Percentiles rank a stretch among this genome's conserved stretches.
phyloP scores from a whole-genome alignment of 202 grass and related monocot genomes.

The Setaria viridis region DNA sequence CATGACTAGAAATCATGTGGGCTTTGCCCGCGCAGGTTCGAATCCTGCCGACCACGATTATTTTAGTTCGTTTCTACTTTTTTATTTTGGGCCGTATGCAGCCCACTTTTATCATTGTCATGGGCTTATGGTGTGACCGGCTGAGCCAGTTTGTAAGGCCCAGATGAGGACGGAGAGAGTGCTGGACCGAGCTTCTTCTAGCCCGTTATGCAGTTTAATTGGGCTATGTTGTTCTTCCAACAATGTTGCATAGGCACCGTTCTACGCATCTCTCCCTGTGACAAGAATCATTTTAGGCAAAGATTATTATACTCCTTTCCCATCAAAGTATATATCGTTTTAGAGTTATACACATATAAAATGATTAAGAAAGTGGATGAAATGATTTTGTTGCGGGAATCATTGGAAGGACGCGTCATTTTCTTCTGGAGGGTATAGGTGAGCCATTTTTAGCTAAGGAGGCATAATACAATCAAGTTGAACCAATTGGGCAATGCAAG shows the following conservation, averaged over 20 bases:
- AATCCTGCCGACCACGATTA: conserved; percentile 88
- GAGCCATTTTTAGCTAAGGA: too few species aligned
- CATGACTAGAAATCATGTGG: conserved; percentile 99
- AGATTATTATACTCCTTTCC: not conserved
- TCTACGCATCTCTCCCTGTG: too few species aligned
- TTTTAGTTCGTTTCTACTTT: not conserved
- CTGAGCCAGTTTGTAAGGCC: not conserved
- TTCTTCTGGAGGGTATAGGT: too few species aligned
- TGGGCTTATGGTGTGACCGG: too few species aligned
- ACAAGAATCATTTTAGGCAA: too few species aligned
- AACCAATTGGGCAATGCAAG: not conserved
- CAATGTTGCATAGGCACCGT: too few species aligned
- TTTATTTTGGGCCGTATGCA: not conserved
- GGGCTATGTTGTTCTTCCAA: too few species aligned
- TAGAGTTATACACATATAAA: not conserved
- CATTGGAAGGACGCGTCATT: too few species aligned
- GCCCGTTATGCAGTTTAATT: too few species aligned
- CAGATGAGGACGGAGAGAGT: not conserved
- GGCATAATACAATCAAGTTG: not conserved
- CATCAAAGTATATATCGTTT: not conserved
- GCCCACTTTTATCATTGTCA: not conserved
- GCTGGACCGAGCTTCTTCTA: not conserved
- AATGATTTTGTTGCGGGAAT: not conserved
- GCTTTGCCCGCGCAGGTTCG: conserved; percentile 51
- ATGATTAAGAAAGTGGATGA: not conserved